These are phyloP conservation scores for Nigrospora osmanthi DNA, from an alignment of 2,329 filamentous ascomycete genomes.

Conservation along the genomic window DNA sequence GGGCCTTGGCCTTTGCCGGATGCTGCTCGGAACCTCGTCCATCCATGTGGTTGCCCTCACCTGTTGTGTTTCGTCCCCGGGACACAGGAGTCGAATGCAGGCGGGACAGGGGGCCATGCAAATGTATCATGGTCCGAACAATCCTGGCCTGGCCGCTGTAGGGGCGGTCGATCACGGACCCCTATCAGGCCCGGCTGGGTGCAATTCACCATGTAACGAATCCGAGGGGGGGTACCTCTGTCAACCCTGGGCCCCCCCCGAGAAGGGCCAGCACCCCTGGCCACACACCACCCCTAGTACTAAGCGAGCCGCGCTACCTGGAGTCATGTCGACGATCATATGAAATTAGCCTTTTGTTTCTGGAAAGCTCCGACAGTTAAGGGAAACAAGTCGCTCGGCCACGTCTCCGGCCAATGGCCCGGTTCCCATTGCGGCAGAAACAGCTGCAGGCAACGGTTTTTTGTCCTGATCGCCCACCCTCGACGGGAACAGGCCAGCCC, in stretches of 20 bases:
- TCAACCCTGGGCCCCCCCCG: background rate
- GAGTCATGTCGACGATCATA: constrained; percentile 17
- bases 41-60: constrained; percentile 1
- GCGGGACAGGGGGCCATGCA: no score
- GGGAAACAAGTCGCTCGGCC: constrained; percentile 1
- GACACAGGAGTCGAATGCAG: constrained; percentile 1
- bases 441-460: no score
- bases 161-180: constrained; percentile 17
- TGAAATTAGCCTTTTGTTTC: constrained; percentile 17
- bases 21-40: constrained; percentile 1
- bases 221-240: background rate
- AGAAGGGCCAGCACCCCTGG: constrained; percentile 11
- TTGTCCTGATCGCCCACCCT: no score
- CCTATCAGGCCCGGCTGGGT: constrained; percentile 2
- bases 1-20: background rate
- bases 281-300: constrained; percentile 13
- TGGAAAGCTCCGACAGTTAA: constrained; percentile 5
- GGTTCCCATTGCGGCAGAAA: no score
- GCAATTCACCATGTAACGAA: no score
- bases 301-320: constrained; percentile 16
- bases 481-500: no score
- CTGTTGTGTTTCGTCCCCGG: background rate
- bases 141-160: no score
- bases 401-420: background rate
- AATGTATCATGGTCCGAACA: no score